Evolutionary conservation across 1,284 basidiomycete species (phyloP).

Genomic region (Neonothopanus nambi): DNA sequence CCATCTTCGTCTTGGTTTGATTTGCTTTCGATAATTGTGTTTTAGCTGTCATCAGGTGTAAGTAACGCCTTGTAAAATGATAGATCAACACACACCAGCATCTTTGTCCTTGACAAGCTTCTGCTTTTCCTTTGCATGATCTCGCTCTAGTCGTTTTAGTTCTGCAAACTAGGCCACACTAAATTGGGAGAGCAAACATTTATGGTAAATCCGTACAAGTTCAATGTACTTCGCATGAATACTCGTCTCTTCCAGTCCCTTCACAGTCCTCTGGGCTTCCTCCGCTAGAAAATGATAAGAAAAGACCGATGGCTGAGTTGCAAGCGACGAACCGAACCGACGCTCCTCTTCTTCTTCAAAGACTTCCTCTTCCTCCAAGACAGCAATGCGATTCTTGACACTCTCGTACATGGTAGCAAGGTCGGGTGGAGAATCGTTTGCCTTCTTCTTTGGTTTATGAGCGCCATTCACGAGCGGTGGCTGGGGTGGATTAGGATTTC

Average conservation of each 20-base stretch:
- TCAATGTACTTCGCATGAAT: constrained; percentile 84
- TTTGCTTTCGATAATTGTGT: constrained; percentile 81
- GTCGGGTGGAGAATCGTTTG: constrained; percentile 67
- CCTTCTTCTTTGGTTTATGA: constrained; percentile 61
- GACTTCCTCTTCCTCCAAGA: constrained; percentile 80
- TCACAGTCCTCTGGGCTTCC: constrained; percentile 80
- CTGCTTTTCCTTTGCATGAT: constrained; percentile 86
- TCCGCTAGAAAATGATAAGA: constrained; percentile 54
- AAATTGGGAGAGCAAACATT: not conserved
- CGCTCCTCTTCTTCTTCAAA: constrained; percentile 81
- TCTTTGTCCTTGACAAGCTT: constrained; percentile 86
- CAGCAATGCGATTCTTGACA: constrained; percentile 80
- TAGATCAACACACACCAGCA: constrained; percentile 53
- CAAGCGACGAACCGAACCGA: constrained; percentile 57
- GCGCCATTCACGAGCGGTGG: constrained; percentile 40
- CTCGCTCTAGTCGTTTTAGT: constrained; percentile 77
- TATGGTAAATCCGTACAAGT: constrained; percentile 50
- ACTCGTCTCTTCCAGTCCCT: constrained; percentile 73
- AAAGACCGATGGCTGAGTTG: constrained; percentile 13
- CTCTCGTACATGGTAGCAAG: constrained; percentile 84
- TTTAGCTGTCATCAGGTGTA: constrained; percentile 54
- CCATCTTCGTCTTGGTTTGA: constrained; percentile 84
- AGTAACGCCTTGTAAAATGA: constrained; percentile 14
- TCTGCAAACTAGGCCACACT: constrained; percentile 68
- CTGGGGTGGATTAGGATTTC: constrained; percentile 27